Base-by-base conservation (phyloP, 2,329 filamentous ascomycete species). In the Apiospora marii region DNA sequence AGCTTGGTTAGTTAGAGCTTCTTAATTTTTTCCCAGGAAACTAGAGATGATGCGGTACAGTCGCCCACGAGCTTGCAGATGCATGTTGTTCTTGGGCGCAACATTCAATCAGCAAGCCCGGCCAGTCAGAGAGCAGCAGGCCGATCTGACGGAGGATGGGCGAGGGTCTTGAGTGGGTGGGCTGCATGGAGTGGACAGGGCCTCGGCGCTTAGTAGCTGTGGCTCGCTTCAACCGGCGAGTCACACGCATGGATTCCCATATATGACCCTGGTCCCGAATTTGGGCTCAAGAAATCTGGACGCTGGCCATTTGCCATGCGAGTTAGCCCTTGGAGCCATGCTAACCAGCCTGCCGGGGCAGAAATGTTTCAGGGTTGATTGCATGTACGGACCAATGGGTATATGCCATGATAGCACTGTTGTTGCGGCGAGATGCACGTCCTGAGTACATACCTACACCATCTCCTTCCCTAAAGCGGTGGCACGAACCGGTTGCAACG, bases 141-240 rank as follows among this genome's bases (percentile, higher is more conserved):
- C 72, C 74, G 75, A 74, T 71, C 64, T 69, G 22, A 69, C 73
- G 71, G 72, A 74, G 73, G 74, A 72, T 73, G 70, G 58, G 72
- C 64, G 43, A 61, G 34, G 19, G 22, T 69, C 48, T 72, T 68
- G 74, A 74, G 72, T 80, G 79, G 76, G 76, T 76, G 83, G 83
- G 82, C 84, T 86, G 86, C 86, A 87, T 84, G 82, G 80, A 81
- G 79, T 80, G 84, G 85, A 72, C 76, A 78, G 86, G 87, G 85
- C 84, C 84, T 81, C 85, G 84, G 88, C 88, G 88, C 88, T 90
- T 90, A 90, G 82, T 79, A 80, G 79, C 80, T 76, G 81, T 80
- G 83, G 79, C 81, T 84, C 82, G 81, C 83, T 83, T 83, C 81
- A 79, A 79, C 80, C 78, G 80, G 79, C 83, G 80, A 84, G 79